Conservation (phyloP, 2,329 filamentous ascomycete genomes). For the Beauveria sp. region DNA sequence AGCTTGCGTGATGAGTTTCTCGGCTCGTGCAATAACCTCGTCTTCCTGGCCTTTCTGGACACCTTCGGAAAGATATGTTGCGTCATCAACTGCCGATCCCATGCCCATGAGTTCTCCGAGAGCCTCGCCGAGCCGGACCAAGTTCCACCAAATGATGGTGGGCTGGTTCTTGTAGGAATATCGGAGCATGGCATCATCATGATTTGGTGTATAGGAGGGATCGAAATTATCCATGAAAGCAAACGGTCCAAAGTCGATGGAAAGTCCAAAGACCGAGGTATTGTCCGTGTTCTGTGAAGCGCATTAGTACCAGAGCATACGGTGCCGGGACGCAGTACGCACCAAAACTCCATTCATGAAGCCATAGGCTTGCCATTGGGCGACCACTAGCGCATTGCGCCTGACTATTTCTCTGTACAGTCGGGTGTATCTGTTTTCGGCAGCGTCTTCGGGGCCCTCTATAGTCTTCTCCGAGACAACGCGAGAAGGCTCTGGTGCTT, state of each 20-base stretch:
- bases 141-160: slow-evolving; percentile 97
- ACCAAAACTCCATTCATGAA: slow-evolving; percentile 94
- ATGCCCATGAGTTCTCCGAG: slow-evolving; percentile 82
- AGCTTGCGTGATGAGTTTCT: slow-evolving; percentile 70
- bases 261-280: slow-evolving; percentile 81
- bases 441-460: slow-evolving; percentile 59
- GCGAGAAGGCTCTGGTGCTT: slow-evolving; percentile 36
- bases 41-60: slow-evolving; percentile 56
- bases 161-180: slow-evolving; percentile 95
- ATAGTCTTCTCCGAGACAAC: slow-evolving; percentile 49
- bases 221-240: slow-evolving; percentile 98
- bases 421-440: slow-evolving; percentile 80
- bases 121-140: slow-evolving; percentile 83
- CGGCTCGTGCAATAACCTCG: slow-evolving; percentile 69
- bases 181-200: slow-evolving; percentile 80
- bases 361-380: slow-evolving; percentile 95
- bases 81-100: slow-evolving; percentile 62
- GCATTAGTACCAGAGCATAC: slow-evolving; percentile 16
- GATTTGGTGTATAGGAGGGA: slow-evolving; percentile 89
- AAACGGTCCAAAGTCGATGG: slow-evolving; percentile 92
- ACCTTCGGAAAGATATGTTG: slow-evolving; percentile 64
- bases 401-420: slow-evolving; percentile 83
- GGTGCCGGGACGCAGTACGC: slow-evolving; percentile 8
- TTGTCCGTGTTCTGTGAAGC: slow-evolving; percentile 75
- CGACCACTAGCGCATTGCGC: slow-evolving; percentile 80